Conservation (phyloP, 2,329 filamentous ascomycete genomes). For the Ophiostoma tasmaniense region DNA sequence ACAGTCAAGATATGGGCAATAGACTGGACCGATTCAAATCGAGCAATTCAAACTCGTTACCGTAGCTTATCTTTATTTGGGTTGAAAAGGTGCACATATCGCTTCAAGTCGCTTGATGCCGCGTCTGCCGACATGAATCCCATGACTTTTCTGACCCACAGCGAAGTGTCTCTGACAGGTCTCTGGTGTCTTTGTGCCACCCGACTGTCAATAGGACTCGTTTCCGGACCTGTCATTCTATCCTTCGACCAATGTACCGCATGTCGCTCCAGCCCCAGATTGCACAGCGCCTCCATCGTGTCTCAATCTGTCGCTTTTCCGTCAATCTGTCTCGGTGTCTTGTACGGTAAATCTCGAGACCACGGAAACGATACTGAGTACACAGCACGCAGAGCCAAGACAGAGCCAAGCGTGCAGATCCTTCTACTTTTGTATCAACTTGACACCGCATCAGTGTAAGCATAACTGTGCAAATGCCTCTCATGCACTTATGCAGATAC, state of each 20-base stretch:
- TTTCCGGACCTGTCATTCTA: neutral
- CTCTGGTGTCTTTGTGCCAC: neutral
- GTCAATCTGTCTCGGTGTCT: neutral
- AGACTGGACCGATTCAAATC: neutral
- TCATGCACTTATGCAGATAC: neutral
- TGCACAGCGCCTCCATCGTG: neutral
- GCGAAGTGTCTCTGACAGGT: neutral
- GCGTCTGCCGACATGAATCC: neutral
- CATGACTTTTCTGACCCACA: neutral
- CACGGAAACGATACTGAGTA: neutral
- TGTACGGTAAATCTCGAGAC: neutral
- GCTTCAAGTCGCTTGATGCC: neutral
- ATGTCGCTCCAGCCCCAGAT: neutral
- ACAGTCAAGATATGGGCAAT: neutral
- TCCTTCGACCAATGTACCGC: too few species aligned
- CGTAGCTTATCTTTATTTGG: neutral
- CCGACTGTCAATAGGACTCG: neutral
- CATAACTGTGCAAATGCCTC: neutral
- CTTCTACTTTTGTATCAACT: neutral
- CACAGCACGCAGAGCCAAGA: neutral
- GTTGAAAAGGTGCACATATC: neutral
- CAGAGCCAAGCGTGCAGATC: neutral
- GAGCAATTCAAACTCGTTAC: neutral
- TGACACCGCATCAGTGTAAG: neutral
- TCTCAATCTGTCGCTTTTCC: neutral